Conservation (phyloP, 2,329 filamentous ascomycete genomes). For the Colletotrichum cordylinicola region DNA sequence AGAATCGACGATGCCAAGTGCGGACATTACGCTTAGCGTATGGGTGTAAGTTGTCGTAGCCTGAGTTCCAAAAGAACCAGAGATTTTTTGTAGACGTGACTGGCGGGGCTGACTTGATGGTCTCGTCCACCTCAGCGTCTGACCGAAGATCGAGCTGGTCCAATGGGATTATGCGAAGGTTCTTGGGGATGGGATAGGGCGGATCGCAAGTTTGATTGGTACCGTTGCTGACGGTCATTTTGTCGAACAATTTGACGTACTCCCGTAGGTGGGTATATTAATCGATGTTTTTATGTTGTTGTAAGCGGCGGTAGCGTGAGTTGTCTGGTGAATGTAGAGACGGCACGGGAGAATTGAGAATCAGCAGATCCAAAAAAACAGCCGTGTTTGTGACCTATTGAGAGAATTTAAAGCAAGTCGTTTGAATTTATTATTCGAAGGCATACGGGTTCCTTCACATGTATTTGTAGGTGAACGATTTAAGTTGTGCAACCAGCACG, state of each 20-base stretch:
- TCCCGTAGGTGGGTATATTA: background rate
- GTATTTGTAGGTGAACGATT: background rate
- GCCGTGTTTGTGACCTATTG: background rate
- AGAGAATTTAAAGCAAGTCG: background rate
- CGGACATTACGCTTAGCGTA: conserved; percentile 43
- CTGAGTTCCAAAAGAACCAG: conserved; percentile 51
- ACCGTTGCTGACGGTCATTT: background rate
- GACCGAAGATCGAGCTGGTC: conserved; percentile 30
- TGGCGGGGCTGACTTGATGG: conserved; percentile 31
- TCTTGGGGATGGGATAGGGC: background rate
- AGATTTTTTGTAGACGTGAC: conserved; percentile 46
- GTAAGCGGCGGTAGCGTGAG: background rate
- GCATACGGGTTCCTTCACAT: background rate
- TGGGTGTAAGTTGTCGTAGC: conserved; percentile 38
- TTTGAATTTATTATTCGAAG: background rate
- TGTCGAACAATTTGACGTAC: background rate
- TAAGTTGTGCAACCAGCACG: background rate
- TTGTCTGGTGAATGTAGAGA: background rate
- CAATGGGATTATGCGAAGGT: background rate
- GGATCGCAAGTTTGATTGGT: background rate
- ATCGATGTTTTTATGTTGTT: background rate
- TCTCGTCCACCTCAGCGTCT: conserved; percentile 33
- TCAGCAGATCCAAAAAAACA: background rate
- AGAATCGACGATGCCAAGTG: conserved; percentile 46
- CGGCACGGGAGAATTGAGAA: background rate